These are phyloP conservation scores for Sideroxylon spinosum DNA, from an alignment of 179 eudicot species.

Conservation along the genomic window DNA sequence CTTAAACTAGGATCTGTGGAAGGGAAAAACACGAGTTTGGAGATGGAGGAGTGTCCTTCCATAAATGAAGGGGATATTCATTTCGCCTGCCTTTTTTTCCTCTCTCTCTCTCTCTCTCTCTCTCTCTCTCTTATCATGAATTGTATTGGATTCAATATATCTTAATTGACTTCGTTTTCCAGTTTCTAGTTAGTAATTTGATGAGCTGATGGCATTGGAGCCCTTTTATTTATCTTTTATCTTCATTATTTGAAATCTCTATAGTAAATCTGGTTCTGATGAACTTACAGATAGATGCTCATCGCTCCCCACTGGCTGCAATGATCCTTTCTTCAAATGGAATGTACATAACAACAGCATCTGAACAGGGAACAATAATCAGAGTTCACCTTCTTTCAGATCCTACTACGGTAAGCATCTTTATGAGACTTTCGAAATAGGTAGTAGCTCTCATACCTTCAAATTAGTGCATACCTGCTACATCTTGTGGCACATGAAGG, in stretches of 20 bases:
- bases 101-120: too few species aligned
- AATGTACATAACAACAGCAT: slow-evolving; percentile 81
- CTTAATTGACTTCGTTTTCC: neutral
- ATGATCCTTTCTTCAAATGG: slow-evolving; percentile 75
- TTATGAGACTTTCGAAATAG: neutral
- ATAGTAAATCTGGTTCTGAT: neutral
- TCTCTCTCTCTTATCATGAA: neutral
- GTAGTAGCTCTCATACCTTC: neutral
- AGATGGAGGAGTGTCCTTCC: neutral
- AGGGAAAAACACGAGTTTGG: neutral
- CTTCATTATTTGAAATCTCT: slow-evolving; percentile 8
- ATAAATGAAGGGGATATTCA: neutral
- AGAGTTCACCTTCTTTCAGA: slow-evolving; percentile 78
- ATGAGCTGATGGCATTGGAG: neutral
- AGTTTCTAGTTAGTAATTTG: neutral
- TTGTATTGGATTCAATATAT: neutral
- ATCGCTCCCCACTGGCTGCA: slow-evolving; percentile 78
- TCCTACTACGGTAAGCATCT: slow-evolving; percentile 66
- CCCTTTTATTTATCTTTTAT: neutral
- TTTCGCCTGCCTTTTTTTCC: neutral
- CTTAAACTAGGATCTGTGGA: neutral
- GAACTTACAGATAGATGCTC: slow-evolving; percentile 80
- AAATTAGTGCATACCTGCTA: slow-evolving; percentile 1
- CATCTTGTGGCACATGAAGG: slow-evolving; percentile 8
- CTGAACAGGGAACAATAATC: slow-evolving; percentile 92